Evolutionary conservation across 768 basidiomycete species (phyloP).

Genomic region (Xerocomus spinulosus): DNA sequence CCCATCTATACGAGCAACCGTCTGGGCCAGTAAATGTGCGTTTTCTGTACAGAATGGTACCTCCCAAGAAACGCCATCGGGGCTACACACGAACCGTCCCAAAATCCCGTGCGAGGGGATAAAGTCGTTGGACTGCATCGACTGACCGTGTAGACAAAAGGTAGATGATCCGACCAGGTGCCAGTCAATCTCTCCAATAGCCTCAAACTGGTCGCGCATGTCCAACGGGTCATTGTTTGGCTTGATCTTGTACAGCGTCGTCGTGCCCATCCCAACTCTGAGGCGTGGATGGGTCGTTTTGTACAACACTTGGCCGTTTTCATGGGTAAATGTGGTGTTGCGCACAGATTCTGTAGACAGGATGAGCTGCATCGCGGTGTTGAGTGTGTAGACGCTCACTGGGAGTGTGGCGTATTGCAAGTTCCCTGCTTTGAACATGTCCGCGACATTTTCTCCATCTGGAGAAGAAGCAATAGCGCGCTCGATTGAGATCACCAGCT

Average conservation of each 20-base stretch:
- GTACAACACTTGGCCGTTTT: conserved; percentile 27
- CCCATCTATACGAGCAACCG: conserved; percentile 33
- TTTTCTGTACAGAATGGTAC: conserved; percentile 9
- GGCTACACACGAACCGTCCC: conserved; percentile 16
- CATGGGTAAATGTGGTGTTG: conserved; percentile 23
- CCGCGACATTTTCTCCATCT: conserved; percentile 45
- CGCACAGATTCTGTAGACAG: conserved; percentile 22
- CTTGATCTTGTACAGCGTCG: conserved; percentile 25
- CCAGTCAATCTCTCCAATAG: conserved; percentile 35
- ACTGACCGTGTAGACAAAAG: conserved; percentile 27
- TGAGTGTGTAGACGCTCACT: not conserved
- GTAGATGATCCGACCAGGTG: conserved; percentile 26
- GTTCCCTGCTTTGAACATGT: no score
- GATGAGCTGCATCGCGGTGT: conserved; percentile 16
- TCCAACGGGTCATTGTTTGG: conserved; percentile 19
- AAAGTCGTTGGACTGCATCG: conserved; percentile 24
- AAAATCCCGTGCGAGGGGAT: conserved; percentile 20
- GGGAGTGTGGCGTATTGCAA: not conserved
- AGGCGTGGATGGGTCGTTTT: conserved; percentile 22
- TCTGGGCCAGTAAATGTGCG: conserved; percentile 33
- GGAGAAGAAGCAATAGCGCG: conserved; percentile 63
- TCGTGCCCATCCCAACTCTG: conserved; percentile 12
- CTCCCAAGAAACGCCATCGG: not conserved
- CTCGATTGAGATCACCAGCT: conserved; percentile 45
- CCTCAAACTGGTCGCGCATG: conserved; percentile 28